Conservation (phyloP, 169 alveolate genomes). For the Cryptosporidium muris region DNA sequence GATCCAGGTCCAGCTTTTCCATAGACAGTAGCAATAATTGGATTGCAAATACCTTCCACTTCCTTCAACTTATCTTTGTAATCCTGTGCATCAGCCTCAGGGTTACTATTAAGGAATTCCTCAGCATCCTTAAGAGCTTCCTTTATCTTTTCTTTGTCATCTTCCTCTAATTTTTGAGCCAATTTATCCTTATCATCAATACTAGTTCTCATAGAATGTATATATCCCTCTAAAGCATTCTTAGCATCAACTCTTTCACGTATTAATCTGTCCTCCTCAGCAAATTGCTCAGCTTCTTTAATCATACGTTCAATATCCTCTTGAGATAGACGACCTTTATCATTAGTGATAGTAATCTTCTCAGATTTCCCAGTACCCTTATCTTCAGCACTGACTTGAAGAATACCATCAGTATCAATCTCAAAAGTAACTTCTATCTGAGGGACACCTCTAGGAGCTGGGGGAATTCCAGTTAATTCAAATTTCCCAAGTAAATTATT, state of each 20-base stretch:
- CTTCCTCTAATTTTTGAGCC: slow-evolving; percentile 89
- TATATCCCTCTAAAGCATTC: slow-evolving; percentile 90
- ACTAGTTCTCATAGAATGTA: slow-evolving; percentile 89
- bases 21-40: slow-evolving; percentile 92
- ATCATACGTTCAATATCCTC: slow-evolving; percentile 95
- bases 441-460: slow-evolving; percentile 95
- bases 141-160: slow-evolving; percentile 88
- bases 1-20: slow-evolving; percentile 88
- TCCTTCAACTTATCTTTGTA: slow-evolving; percentile 91
- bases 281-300: slow-evolving; percentile 94
- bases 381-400: slow-evolving; percentile 93
- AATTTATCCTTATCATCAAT: slow-evolving; percentile 91
- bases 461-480: slow-evolving; percentile 94
- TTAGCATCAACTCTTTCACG: slow-evolving; percentile 92
- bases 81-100: slow-evolving; percentile 92
- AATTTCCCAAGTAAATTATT: slow-evolving; percentile 94
- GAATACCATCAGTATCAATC: slow-evolving; percentile 95
- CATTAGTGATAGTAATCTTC: slow-evolving; percentile 94
- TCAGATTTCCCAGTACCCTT: slow-evolving; percentile 93
- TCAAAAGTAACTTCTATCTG: slow-evolving; percentile 96
- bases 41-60: slow-evolving; percentile 91
- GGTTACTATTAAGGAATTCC: slow-evolving; percentile 91
- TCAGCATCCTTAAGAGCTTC: slow-evolving; percentile 90
- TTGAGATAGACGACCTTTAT: slow-evolving; percentile 91
- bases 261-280: slow-evolving; percentile 91